A percentile compares a stretch with the other conserved stretches of the same genome.
Evolutionary conservation across 257 asterid genomes (phyloP).

Genomic region (Jaltomata sinuosa): DNA sequence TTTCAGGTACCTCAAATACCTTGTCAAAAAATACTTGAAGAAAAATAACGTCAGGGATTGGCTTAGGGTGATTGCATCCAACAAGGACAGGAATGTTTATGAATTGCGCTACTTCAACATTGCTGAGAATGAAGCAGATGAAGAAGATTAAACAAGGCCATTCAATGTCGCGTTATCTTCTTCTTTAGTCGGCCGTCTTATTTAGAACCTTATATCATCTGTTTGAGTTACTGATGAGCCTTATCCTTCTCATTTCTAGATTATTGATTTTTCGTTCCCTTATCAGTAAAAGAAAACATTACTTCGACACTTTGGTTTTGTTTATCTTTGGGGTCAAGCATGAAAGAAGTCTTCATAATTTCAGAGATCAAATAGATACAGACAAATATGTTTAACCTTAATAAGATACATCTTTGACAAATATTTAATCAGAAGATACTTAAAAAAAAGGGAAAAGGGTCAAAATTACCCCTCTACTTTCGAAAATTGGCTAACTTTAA

Average conservation of each 20-base stretch:
- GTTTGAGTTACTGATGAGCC: not conserved
- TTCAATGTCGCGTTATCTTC: not conserved
- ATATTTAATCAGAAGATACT: too few species aligned
- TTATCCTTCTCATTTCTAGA: not conserved
- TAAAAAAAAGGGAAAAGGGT: too few species aligned
- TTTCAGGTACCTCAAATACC: conserved; percentile 58
- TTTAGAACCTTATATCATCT: not conserved
- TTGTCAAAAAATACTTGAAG: conserved; percentile 78
- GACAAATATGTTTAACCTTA: too few species aligned
- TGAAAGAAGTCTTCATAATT: not conserved
- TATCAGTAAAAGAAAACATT: not conserved
- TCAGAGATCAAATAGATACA: too few species aligned
- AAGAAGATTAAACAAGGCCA: conserved; percentile 27
- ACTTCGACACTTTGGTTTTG: not conserved
- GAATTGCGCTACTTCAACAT: conserved; percentile 78
- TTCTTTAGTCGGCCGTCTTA: not conserved
- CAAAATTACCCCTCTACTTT: too few species aligned
- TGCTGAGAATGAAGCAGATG: conserved; percentile 73
- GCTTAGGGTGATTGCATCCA: conserved; percentile 81
- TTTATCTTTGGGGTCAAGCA: not conserved
- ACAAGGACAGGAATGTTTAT: conserved; percentile 66
- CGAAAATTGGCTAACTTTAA: too few species aligned
- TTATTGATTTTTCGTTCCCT: not conserved
- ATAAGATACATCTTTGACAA: too few species aligned
- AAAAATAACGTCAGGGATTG: conserved; percentile 74